These are phyloP conservation scores for Fusarium xyrophilum DNA, from an alignment of 2,329 filamentous ascomycete genomes.

Conservation along the genomic window DNA sequence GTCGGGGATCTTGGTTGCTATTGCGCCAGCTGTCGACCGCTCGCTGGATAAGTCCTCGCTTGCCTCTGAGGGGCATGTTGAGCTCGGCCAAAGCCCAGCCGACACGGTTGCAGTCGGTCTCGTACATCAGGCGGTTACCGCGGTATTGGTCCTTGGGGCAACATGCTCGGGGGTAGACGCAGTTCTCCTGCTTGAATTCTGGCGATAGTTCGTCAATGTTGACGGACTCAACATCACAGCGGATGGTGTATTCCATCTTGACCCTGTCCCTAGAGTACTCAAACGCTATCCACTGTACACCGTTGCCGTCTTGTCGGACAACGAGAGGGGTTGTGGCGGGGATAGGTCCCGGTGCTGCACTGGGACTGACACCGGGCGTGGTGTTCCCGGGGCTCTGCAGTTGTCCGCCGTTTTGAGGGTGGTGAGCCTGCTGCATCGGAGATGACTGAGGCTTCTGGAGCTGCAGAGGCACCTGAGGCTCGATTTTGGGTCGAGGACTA, in stretches of 20 bases:
- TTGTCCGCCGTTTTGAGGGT: constrained; percentile 49
- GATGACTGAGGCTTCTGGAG: constrained; percentile 63
- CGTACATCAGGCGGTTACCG: constrained; percentile 93
- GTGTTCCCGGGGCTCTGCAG: constrained; percentile 49
- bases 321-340: constrained; percentile 95
- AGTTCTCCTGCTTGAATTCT: constrained; percentile 98
- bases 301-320: constrained; percentile 92
- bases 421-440: constrained; percentile 50
- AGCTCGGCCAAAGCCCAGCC: constrained; percentile 97
- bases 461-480: constrained; percentile 66
- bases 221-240: constrained; percentile 96
- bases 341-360: constrained; percentile 93
- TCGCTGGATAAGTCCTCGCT: constrained; percentile 93
- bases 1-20: constrained; percentile 93
- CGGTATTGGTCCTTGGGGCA: constrained; percentile 96
- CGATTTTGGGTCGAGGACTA: constrained; percentile 69
- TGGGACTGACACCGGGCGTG: constrained; percentile 73
- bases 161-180: constrained; percentile 94
- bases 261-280: constrained; percentile 96
- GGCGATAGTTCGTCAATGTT: constrained; percentile 82
- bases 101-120: constrained; percentile 99
- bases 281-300: constrained; percentile 98
- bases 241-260: constrained; percentile 99
- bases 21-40: constrained; percentile 99
- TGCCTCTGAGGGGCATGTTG: constrained; percentile 88